A percentile compares a stretch with the other conserved stretches of the same genome.
Evolutionary conservation across 108 stramenopile genomes (phyloP).

Genomic region (Skeletonema grethae): DNA sequence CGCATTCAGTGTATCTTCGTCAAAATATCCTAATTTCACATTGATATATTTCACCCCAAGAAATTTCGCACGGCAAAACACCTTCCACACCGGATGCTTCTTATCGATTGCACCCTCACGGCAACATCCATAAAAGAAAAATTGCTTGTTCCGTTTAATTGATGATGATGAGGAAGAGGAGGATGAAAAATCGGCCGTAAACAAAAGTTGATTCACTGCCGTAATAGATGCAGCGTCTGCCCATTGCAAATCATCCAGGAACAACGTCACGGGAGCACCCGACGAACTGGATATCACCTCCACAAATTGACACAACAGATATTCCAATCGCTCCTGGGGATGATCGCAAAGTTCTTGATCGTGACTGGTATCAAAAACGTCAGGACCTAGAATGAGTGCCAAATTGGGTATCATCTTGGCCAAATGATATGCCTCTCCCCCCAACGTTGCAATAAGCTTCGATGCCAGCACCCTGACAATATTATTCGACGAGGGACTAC

Average conservation of each 20-base stretch:
- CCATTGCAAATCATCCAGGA: slow-evolving; percentile 23
- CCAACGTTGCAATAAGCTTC: background rate
- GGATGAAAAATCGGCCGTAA: background rate
- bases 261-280: slow-evolving; percentile 22
- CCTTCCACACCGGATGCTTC: slow-evolving; percentile 8
- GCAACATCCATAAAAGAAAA: slow-evolving; percentile 18
- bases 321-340: slow-evolving; percentile 25
- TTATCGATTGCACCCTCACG: background rate
- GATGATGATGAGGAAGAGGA: background rate
- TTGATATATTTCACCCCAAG: background rate
- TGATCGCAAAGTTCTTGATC: slow-evolving; percentile 13
- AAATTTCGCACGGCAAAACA: background rate
- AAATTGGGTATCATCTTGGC: slow-evolving; percentile 30
- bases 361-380: background rate
- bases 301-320: slow-evolving; percentile 31
- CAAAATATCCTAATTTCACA: slow-evolving; percentile 9
- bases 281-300: slow-evolving; percentile 29
- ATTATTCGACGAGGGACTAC: background rate
- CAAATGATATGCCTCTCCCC: slow-evolving; percentile 9
- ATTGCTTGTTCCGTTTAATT: background rate
- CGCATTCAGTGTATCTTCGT: slow-evolving; percentile 9
- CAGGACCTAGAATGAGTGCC: background rate
- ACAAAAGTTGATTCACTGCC: slow-evolving; percentile 10
- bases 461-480: background rate
- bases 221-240: slow-evolving; percentile 19